Conservation (phyloP, 1,284 basidiomycete species). For the Sporisorium scitamineum region DNA sequence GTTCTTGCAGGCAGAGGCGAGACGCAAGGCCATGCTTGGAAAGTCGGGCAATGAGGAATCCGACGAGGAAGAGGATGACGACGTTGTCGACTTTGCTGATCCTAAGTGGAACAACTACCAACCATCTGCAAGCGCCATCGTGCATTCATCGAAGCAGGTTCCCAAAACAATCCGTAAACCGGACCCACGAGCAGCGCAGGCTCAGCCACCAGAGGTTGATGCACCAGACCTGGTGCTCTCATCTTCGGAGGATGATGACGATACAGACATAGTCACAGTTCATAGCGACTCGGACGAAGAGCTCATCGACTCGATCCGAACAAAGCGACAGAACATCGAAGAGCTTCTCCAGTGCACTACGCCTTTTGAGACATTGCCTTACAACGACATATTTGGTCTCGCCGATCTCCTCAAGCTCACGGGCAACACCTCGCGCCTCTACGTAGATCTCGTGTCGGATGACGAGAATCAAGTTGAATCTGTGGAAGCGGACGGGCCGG, state of each 20-base stretch:
- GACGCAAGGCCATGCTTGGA: conserved; percentile 35
- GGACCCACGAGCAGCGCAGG: not conserved
- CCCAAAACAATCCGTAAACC: not conserved
- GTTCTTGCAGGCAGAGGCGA: conserved; percentile 50
- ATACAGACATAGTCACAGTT: conserved; percentile 31
- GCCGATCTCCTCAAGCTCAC: conserved; percentile 34
- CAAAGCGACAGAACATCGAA: conserved; percentile 46
- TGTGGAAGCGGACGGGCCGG: not conserved
- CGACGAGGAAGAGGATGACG: conserved; percentile 31
- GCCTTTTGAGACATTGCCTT: conserved; percentile 45
- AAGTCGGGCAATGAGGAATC: not conserved
- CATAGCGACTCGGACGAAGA: conserved; percentile 48
- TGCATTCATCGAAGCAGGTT: not conserved
- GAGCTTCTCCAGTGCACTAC: conserved; percentile 36
- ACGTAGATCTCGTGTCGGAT: conserved; percentile 43
- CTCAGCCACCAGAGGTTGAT: not conserved
- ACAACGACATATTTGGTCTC: conserved; percentile 46
- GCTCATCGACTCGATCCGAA: conserved; percentile 27
- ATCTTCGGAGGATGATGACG: conserved; percentile 33
- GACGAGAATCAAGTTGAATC: conserved; percentile 17
- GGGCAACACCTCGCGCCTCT: conserved; percentile 26
- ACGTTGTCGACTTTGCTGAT: conserved; percentile 45
- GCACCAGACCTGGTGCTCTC: conserved; percentile 10
- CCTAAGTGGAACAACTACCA: conserved; percentile 16
- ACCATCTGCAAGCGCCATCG: not conserved